Evolutionary conservation across 2,329 filamentous ascomycete species (phyloP).

Genomic region (Sclerotinia glacialis): DNA sequence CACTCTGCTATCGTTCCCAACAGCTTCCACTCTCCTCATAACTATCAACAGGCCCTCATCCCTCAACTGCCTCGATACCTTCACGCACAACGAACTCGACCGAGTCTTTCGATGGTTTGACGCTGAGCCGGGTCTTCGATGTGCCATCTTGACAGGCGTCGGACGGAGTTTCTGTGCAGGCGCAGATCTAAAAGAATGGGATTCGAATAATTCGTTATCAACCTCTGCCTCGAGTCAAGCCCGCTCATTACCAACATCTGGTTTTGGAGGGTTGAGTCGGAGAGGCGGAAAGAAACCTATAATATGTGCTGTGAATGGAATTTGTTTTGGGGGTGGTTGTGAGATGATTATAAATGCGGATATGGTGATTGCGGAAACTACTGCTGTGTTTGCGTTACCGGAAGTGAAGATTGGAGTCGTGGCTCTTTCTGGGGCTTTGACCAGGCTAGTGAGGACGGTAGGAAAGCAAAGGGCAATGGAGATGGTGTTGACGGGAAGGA

Average conservation of each 20-base stretch:
- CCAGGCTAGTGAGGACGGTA: constrained; percentile 62
- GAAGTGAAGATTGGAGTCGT: constrained; percentile 71
- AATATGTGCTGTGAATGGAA: constrained; percentile 72
- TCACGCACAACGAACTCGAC: constrained; percentile 43
- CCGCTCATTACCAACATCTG: constrained; percentile 41
- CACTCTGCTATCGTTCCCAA: constrained; percentile 46
- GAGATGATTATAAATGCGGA: constrained; percentile 75
- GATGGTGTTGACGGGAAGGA: constrained; percentile 64
- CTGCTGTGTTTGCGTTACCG: constrained; percentile 64
- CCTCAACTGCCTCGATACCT: constrained; percentile 53
- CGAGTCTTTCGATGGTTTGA: constrained; percentile 60
- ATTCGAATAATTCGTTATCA: constrained; percentile 7
- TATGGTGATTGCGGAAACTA: constrained; percentile 60
- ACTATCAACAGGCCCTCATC: constrained; percentile 57
- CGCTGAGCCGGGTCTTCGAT: constrained; percentile 53
- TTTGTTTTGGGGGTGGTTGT: constrained; percentile 72
- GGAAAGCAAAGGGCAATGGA: constrained; percentile 68
- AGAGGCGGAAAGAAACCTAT: constrained; percentile 70
- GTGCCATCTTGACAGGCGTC: constrained; percentile 61
- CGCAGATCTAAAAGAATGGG: constrained; percentile 62
- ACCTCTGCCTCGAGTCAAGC: constrained; percentile 6
- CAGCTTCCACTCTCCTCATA: constrained; percentile 54
- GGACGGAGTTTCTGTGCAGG: constrained; percentile 67
- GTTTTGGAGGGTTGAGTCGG: constrained; percentile 66
- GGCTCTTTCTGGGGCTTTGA: constrained; percentile 67